Base-by-base conservation (phyloP, 768 basidiomycete species). In the Dioszegia aurantiaca region DNA sequence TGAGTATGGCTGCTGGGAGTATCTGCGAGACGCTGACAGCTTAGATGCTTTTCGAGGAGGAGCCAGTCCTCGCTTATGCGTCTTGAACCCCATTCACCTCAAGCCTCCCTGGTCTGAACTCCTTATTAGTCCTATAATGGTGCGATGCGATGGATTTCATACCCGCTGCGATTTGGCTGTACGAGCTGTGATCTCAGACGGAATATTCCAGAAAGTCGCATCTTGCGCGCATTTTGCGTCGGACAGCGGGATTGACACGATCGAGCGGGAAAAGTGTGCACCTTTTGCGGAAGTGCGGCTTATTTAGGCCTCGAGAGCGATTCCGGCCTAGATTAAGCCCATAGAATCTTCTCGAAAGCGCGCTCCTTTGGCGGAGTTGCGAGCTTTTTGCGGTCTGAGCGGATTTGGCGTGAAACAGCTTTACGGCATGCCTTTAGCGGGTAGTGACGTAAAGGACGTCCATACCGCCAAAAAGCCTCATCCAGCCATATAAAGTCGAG, bases 21-120 rank as follows among this genome's bases (percentile, higher is more conserved):
- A 3, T 14, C 17, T 6, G 37, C 11, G 1, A 16, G 19, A 27
- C 11, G 43, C 51, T 53, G 58, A 43, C 14, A 8, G 19, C 9
- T 9, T 39, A 60, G 59, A 61, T 61, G 60, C 31, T 61, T 5
- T 61, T 61, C 26, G 60, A 61, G 48, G 60, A 61, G 33, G 47
- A 56, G 39, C 60, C 60, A 11, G n/a, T 11, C 11, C 27, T 42
- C 5, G 36, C 41, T 31, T 55, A 26, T 30, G 26, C 30, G 10
- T 28, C 41, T 11, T 33, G 27, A 39, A n/a, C n/a, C n/a, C n/a
- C n/a, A n/a, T n/a, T n/a, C n/a, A n/a, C n/a, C n/a, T n/a, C n/a
- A n/a, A n/a, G n/a, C n/a, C n/a, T n/a, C n/a, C n/a, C n/a, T n/a
- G n/a, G n/a, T n/a, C n/a, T n/a, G n/a, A n/a, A n/a, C n/a, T n/a